These are phyloP conservation scores for Ustilago xerochloae DNA, from an alignment of 1,284 basidiomycete genomes.

Conservation along the genomic window DNA sequence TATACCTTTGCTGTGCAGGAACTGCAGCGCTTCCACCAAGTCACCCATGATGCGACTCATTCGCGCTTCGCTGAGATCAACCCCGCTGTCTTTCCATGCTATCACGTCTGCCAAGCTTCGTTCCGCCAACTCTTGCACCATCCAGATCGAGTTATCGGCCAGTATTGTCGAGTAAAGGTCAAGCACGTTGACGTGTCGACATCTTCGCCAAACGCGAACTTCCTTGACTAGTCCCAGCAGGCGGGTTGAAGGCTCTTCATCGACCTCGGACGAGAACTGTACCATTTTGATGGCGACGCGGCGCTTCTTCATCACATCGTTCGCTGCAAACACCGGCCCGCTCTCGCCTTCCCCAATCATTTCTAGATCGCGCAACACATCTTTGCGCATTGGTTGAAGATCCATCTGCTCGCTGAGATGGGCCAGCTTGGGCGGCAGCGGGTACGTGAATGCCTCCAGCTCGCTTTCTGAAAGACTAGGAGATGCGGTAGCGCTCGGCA, in stretches of 20 bases:
- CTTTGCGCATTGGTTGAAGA: constrained; percentile 18
- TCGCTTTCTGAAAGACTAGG: constrained; percentile 11
- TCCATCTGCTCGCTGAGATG: constrained; percentile 22
- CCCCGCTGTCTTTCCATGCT: constrained; percentile 33
- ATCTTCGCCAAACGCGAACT: constrained; percentile 47
- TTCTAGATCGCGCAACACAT: constrained; percentile 31
- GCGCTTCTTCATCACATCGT: constrained; percentile 27
- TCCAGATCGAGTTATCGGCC: constrained; percentile 46
- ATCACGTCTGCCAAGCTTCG: constrained; percentile 57
- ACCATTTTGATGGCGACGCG: constrained; percentile 57
- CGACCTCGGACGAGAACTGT: constrained; percentile 15
- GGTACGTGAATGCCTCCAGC: not conserved
- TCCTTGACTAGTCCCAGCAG: constrained; percentile 49
- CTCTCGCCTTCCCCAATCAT: constrained; percentile 61
- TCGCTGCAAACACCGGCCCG: constrained; percentile 52
- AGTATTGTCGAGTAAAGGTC: constrained; percentile 47
- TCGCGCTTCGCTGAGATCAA: constrained; percentile 40
- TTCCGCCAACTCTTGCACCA: constrained; percentile 58
- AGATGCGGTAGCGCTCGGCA: constrained; percentile 1
- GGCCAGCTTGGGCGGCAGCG: constrained; percentile 25
- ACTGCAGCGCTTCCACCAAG: constrained; percentile 46
- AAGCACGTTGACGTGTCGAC: constrained; percentile 51
- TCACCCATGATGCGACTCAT: constrained; percentile 58
- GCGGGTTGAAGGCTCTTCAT: constrained; percentile 39
- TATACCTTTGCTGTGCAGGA: constrained; percentile 45